These are phyloP conservation scores for Colletotrichum sp. DNA, from an alignment of 2,329 filamentous ascomycete genomes.

Conservation along the genomic window DNA sequence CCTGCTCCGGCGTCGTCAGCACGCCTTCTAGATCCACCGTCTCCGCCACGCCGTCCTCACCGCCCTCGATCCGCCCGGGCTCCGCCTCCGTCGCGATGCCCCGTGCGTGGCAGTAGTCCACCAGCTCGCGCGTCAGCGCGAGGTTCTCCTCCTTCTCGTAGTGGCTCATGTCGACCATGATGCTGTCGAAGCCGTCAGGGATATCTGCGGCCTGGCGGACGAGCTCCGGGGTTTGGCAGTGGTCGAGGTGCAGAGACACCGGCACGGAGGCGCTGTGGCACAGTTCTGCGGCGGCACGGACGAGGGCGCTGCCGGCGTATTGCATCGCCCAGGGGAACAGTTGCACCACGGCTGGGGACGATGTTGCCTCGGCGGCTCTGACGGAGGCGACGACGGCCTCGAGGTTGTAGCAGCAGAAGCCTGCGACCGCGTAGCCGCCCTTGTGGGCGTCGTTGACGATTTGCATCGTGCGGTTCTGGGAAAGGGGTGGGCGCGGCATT, in stretches of 20 bases:
- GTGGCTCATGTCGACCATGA: constrained; percentile 82
- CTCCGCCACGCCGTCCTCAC: constrained; percentile 73
- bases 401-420: constrained; percentile 65
- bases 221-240: constrained; percentile 63
- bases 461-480: constrained; percentile 23
- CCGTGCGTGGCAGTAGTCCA: constrained; percentile 63
- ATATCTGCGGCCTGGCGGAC: constrained; percentile 60
- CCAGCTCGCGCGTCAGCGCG: constrained; percentile 63
- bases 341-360: constrained; percentile 70
- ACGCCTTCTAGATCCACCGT: constrained; percentile 48
- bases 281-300: constrained; percentile 60
- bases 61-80: constrained; percentile 67
- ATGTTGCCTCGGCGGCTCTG: constrained; percentile 69
- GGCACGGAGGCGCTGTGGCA: constrained; percentile 62
- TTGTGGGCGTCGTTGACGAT: constrained; percentile 59
- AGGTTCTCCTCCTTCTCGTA: constrained; percentile 76
- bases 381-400: constrained; percentile 73
- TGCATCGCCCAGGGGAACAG: constrained; percentile 76
- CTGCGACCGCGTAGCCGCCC: constrained; percentile 59
- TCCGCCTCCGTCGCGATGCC: constrained; percentile 74
- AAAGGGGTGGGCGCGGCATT: neutral
- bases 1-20: constrained; percentile 72
- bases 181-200: constrained; percentile 66
- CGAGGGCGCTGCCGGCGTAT: constrained; percentile 60
- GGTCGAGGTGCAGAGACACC: constrained; percentile 70